Conservation (phyloP, 2,329 filamentous ascomycete species). For the Colletotrichum magnum region DNA sequence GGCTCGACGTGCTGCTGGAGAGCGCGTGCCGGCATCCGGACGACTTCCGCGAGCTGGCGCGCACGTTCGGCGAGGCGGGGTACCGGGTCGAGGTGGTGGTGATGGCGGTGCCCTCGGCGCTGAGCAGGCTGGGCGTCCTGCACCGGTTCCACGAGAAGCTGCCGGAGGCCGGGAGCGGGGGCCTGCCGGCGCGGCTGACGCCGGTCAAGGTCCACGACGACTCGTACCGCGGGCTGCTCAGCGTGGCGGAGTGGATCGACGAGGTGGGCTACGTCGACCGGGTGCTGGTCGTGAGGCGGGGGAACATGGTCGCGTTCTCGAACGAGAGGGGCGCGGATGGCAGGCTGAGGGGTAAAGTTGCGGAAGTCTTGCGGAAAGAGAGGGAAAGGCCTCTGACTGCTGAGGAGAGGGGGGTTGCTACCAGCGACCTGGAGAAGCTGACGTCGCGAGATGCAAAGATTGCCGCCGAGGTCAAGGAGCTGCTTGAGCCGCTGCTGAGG, state of each 20-base stretch:
- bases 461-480: conserved; percentile 44
- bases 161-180: conserved; percentile 52
- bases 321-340: conserved; percentile 11
- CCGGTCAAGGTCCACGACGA: conserved; percentile 61
- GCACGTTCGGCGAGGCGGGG: conserved; percentile 49
- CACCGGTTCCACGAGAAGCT: conserved; percentile 54
- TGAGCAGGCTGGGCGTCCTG: conserved; percentile 60
- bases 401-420: conserved; percentile 45
- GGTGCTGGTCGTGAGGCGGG: conserved; percentile 57
- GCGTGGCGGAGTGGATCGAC: conserved; percentile 56
- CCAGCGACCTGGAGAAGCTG: conserved; percentile 46
- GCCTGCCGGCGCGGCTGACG: conserved; percentile 57
- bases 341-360: conserved; percentile 36
- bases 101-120: conserved; percentile 57
- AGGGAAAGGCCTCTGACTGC: conserved; percentile 47
- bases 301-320: conserved; percentile 52
- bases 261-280: conserved; percentile 47
- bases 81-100: conserved; percentile 58
- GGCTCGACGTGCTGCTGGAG: conserved; percentile 59
- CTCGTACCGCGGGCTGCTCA: conserved; percentile 56
- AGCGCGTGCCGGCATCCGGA: conserved; percentile 59
- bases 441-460: conserved; percentile 42
- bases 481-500: conserved; percentile 45
- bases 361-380: conserved; percentile 46
- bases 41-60: conserved; percentile 56